Percentiles rank a stretch among this genome's conserved stretches.
These are phyloP conservation scores for Zalaria sp. DNA, from an alignment of 2,329 filamentous ascomycete species.

Conservation along the genomic window DNA sequence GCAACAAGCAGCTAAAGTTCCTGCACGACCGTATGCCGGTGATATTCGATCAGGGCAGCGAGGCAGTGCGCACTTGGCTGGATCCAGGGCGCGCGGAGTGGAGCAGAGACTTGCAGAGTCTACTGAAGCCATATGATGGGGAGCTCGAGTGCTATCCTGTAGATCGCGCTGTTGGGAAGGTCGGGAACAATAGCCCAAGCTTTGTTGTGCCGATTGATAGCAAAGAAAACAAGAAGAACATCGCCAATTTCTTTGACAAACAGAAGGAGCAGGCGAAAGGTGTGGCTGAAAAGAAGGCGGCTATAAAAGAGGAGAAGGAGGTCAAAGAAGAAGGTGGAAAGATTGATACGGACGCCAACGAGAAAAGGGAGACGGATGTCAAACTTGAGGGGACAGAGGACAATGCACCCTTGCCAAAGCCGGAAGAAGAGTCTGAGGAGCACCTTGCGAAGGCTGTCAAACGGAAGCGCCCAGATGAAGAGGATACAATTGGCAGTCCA, in stretches of 20 bases:
- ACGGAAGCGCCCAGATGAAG: conserved; percentile 27
- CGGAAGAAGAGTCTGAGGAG: conserved; percentile 12
- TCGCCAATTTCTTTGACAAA: conserved; percentile 80
- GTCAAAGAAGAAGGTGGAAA: conserved; percentile 16
- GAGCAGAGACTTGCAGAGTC: conserved; percentile 60
- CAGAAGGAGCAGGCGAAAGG: conserved; percentile 25
- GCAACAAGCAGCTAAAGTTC: conserved; percentile 70
- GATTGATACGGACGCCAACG: conserved; percentile 24
- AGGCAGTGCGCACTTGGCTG: conserved; percentile 60
- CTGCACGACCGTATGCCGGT: conserved; percentile 95
- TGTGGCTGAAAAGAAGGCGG: conserved; percentile 17
- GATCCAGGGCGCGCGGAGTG: conserved; percentile 60
- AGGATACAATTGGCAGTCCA: conserved; percentile 18
- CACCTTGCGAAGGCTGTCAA: conserved; percentile 26
- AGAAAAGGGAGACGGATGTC: conserved; percentile 25
- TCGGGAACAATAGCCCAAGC: conserved; percentile 73
- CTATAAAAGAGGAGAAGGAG: conserved; percentile 16
- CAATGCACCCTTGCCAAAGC: conserved; percentile 36
- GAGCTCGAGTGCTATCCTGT: conserved; percentile 79
- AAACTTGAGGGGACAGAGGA: conserved; percentile 34
- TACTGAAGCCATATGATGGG: conserved; percentile 67
- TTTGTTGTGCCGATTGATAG: conserved; percentile 77
- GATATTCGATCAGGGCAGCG: conserved; percentile 63
- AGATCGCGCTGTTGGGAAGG: conserved; percentile 79
- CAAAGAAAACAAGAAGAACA: conserved; percentile 81